Evolutionary conservation across 2,329 filamentous ascomycete species (phyloP).

Genomic region (Cordyceps fumosorosea): DNA sequence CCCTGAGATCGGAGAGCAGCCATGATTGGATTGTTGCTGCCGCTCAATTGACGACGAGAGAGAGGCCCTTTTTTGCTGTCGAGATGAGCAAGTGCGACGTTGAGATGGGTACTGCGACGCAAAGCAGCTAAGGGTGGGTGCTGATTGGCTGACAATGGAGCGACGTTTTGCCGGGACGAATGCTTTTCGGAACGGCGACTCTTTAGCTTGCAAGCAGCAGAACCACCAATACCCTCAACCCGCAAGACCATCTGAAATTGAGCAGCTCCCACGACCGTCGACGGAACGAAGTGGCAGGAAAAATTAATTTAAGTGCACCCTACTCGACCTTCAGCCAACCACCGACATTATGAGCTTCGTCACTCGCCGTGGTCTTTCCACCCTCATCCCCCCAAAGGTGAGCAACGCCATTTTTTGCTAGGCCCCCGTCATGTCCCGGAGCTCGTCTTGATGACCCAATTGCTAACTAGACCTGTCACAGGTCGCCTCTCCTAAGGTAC

Average conservation of each 20-base stretch:
- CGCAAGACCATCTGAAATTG: slow-evolving; percentile 26
- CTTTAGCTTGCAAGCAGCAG: slow-evolving; percentile 16
- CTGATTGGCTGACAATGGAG: slow-evolving; percentile 38
- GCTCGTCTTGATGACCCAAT: slow-evolving; percentile 16
- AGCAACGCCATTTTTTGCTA: slow-evolving; percentile 22
- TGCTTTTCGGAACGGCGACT: slow-evolving; percentile 40
- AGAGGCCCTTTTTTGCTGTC: background rate
- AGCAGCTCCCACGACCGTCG: slow-evolving; percentile 26
- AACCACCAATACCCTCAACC: slow-evolving; percentile 18
- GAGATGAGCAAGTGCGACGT: background rate
- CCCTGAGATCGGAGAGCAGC: slow-evolving; percentile 56
- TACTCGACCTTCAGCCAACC: slow-evolving; percentile 22
- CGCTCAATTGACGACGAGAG: slow-evolving; percentile 11
- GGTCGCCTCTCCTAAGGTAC: slow-evolving; percentile 81
- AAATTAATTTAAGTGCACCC: background rate
- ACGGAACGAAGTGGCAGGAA: slow-evolving; percentile 22
- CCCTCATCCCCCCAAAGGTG: slow-evolving; percentile 99
- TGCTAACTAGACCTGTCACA: slow-evolving; percentile 38
- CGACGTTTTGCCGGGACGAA: slow-evolving; percentile 40
- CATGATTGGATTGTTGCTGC: slow-evolving; percentile 38
- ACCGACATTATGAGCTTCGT: slow-evolving; percentile 82
- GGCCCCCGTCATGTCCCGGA: background rate
- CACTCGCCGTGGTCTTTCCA: slow-evolving; percentile 85
- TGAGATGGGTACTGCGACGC: background rate
- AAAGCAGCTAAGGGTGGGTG: slow-evolving; percentile 16